Evolutionary conservation across 2,329 filamentous ascomycete species (phyloP), one percentile per base, ranked within the genome.

Genomic region (Cercospora janseana): DNA sequence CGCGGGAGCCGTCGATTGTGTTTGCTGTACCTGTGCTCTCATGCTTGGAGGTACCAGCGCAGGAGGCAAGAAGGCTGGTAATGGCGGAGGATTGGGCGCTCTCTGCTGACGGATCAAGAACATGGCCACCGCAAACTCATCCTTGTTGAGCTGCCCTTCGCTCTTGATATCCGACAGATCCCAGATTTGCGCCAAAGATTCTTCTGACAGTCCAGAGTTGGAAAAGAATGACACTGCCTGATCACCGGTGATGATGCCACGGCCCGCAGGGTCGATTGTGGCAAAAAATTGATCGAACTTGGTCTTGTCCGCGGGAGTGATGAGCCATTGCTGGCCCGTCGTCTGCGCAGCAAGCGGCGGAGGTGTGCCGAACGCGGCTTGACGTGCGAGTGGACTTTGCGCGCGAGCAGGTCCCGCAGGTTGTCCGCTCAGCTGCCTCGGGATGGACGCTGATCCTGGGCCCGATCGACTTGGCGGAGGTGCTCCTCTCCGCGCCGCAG

Each of bases 41-140:
- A 96, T 82, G 66, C 83, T 89, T 3, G 92, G 93, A 9, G 93
- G 93, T 23, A 97, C 79, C 29, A 97, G 75, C 59, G 86, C 91
- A 0, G 84, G 75, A 7, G 92, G 91, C 32, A 98, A 73, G n/a
- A 81, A 79, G 16, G 85, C 75, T 2, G 93, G 93, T 24, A 97
- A 70, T 21, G 81, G 74, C 13, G 78, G 76, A 49, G 85, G 82
- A 50, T 82, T 82, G 55, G 84, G 86, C 57, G 80, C 86, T 46
- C 91, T 81, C 68, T 96, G 91, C 67, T 95, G 88, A 54, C 91
- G 82, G 62, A 98, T 96, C 43, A 98, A 77, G 66, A 94, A 94
- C 91, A 98, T 96, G 46, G 93, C 92, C 38, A 98, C 90, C 0
- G 93, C 90, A 66, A 98, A 98, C 62, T 95, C 91, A 60, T 98